A percentile compares a stretch with the other conserved stretches of the same genome.
These are phyloP conservation scores for Theileria sp. DNA, from an alignment of 169 alveolate genomes.

Conservation along the genomic window DNA sequence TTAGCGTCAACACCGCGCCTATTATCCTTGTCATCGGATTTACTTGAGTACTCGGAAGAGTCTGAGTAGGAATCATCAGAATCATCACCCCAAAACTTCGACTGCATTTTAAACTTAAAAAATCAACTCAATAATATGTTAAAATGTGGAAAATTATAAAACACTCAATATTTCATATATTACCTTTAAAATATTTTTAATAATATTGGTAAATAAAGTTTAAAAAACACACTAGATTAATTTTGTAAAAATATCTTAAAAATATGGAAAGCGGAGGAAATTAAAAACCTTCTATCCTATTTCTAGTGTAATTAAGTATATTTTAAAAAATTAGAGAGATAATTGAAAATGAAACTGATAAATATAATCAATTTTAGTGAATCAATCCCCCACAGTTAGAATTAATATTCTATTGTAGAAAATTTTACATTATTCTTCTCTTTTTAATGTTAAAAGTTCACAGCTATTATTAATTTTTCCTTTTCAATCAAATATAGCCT, in stretches of 20 bases:
- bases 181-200: background rate
- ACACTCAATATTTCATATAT: background rate
- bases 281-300: background rate
- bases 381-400: background rate
- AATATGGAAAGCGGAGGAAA: background rate
- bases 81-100: conserved; percentile 86
- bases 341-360: background rate
- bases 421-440: background rate
- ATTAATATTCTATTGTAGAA: background rate
- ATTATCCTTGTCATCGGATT: conserved; percentile 55
- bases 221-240: background rate
- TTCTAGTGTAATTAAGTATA: conserved; percentile 1
- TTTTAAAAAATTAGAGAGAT: background rate
- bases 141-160: background rate
- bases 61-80: conserved; percentile 69
- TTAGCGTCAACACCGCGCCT: conserved; percentile 70
- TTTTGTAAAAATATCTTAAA: background rate
- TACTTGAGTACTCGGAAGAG: conserved; percentile 71
- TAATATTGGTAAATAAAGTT: background rate
- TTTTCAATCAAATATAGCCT: background rate
- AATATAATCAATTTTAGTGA: background rate
- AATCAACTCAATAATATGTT: background rate
- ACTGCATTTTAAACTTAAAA: conserved; percentile 67
- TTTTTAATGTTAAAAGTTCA: background rate
- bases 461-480: background rate